Base-by-base conservation (phyloP, 2,329 filamentous ascomycete species). In the Nothophoma quercina region DNA sequence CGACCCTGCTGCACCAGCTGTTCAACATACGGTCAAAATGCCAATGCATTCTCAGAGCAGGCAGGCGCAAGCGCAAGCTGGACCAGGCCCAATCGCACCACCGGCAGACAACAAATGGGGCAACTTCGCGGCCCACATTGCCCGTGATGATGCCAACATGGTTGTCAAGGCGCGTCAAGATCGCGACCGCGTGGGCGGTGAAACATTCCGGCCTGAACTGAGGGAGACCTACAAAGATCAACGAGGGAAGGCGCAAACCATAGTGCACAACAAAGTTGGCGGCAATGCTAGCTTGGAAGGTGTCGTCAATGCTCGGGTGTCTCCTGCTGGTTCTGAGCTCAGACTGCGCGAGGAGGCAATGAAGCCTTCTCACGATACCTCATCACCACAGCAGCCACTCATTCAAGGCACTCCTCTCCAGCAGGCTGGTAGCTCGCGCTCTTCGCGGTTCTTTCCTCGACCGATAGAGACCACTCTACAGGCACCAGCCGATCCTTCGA, bases 381-480 rank as follows among this genome's bases (percentile, higher is more conserved):
- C 61, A 18, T 56, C 63, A 21, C 51, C 69, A 10, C 64, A 65
- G 32, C 60, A 69, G 32, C 35, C 43, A 15, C 43, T 64, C 10
- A 30, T 41, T 18, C 67, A 68, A 53, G 62, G 57, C 21, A 51
- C 62, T 22, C 58, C 63, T 39, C 53, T 65, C 9, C 71, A 68
- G 38, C 60, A 71, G 29, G 51, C 60, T 22, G 50, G 60, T 36
- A 64, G 66, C 26, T 60, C 64, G 15, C 67, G 70, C 42, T 63
- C 71, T 7, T 75, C 73, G 5, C 70, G 73, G 12, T 75, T 75
- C 64, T 75, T 75, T 41, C 72, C 73, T 32, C 62, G 70, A 13
- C 55, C 65, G 7, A 58, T 60, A 7, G 69, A 71, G 47, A 42
- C 62, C 8, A 32, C 60, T n/a, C 25, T 56, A 4, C 67, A 64